Evolutionary conservation across 164 flowering plant species (phyloP).

Genomic region (Annona cherimola): DNA sequence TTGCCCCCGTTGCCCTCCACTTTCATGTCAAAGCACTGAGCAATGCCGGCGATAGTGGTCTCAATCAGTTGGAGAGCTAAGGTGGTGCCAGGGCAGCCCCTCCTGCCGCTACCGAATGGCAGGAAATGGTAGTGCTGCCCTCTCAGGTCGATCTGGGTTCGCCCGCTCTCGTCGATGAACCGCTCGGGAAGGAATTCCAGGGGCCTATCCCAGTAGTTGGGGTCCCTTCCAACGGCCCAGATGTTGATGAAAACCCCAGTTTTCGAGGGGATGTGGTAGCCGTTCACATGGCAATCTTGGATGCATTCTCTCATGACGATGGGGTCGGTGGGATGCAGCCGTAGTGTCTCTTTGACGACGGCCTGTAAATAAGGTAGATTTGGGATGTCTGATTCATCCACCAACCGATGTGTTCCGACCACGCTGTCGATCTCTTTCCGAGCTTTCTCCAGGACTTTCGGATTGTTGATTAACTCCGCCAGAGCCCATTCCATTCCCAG

Average conservation of each 20-base stretch:
- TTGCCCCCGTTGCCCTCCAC: constrained; percentile 6
- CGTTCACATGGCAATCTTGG: constrained; percentile 29
- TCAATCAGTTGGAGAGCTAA: constrained; percentile 32
- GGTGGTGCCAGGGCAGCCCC: constrained; percentile 43
- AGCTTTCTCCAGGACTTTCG: constrained; percentile 24
- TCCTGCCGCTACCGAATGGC: constrained; percentile 53
- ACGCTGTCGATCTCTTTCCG: constrained; percentile 31
- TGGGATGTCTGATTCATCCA: constrained; percentile 31
- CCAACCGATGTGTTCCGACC: constrained; percentile 28
- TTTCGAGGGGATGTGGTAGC: constrained; percentile 40
- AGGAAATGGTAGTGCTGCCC: constrained; percentile 41
- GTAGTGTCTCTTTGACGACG: constrained; percentile 42
- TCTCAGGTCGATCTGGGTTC: constrained; percentile 14
- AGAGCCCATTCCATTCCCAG: constrained; percentile 36
- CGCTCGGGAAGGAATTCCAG: constrained; percentile 53
- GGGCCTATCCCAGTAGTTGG: constrained; percentile 48
- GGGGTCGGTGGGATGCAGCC: constrained; percentile 51
- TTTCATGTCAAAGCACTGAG: constrained; percentile 56
- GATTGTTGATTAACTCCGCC: constrained; percentile 39
- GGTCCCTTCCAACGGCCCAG: constrained; percentile 59
- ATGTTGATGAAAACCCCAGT: constrained; percentile 35
- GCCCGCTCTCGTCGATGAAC: constrained; percentile 28
- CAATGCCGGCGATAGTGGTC: constrained; percentile 25
- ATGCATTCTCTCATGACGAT: constrained; percentile 27
- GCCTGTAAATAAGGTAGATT: constrained; percentile 41